Conservation (phyloP, 202 grass and related monocot species). For the Tripidium arundinaceum region DNA sequence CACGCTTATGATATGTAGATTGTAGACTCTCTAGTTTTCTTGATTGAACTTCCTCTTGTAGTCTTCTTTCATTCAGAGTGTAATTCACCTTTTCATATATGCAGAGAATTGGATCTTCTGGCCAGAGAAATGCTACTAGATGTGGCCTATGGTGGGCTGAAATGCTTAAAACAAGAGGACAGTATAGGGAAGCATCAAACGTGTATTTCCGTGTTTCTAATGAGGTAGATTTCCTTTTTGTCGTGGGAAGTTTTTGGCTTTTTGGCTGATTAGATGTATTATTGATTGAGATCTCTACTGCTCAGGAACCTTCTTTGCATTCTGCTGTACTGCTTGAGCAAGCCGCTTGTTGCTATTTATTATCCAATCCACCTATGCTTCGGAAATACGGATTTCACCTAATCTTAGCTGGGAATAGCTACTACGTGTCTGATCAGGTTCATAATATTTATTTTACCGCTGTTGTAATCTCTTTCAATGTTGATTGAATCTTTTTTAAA, state of each 20-base stretch:
- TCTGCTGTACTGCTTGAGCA: slow-evolving; percentile 96
- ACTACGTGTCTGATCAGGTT: slow-evolving; percentile 92
- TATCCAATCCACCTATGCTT: slow-evolving; percentile 87
- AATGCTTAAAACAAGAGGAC: slow-evolving; percentile 88
- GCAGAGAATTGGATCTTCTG: slow-evolving; percentile 82
- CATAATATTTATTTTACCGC: slow-evolving; percentile 16
- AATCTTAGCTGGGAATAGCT: slow-evolving; percentile 87
- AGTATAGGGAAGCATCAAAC: slow-evolving; percentile 79
- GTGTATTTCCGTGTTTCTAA: slow-evolving; percentile 94
- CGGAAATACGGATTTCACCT: slow-evolving; percentile 99
- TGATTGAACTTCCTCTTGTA: slow-evolving; percentile 20
- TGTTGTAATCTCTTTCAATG: slow-evolving; percentile 3
- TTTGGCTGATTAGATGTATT: slow-evolving; percentile 6
- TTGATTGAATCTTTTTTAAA: slow-evolving; percentile 5
- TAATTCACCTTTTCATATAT: slow-evolving; percentile 34
- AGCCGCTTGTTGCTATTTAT: slow-evolving; percentile 81
- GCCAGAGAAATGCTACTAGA: slow-evolving; percentile 90
- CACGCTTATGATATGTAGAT: background rate
- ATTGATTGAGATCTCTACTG: slow-evolving; percentile 38
- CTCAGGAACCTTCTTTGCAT: slow-evolving; percentile 91
- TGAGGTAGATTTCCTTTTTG: slow-evolving; percentile 61
- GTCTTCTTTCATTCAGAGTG: background rate
- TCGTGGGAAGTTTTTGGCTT: background rate
- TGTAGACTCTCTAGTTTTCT: background rate
- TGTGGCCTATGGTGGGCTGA: slow-evolving; percentile 99